Percentiles rank a stretch among this genome's conserved stretches.
These are phyloP conservation scores for Phytopythium vexans DNA, from an alignment of 352 stramenopile genomes.

Conservation along the genomic window DNA sequence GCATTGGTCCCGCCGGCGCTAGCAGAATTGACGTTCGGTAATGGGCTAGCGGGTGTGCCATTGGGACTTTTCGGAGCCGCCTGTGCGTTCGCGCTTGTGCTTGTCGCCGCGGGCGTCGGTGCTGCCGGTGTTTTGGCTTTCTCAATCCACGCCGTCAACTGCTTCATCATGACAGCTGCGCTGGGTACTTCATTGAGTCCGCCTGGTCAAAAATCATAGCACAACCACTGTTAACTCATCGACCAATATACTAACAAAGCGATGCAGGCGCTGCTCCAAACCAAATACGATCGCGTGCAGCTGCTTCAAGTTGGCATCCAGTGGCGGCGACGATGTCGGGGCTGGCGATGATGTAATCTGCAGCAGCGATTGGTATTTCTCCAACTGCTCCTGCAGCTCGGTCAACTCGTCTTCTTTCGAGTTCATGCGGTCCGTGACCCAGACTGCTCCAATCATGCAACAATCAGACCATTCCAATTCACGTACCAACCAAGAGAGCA, in stretches of 20 bases:
- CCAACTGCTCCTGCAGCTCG: slow-evolving; percentile 81
- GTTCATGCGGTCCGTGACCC: slow-evolving; percentile 87
- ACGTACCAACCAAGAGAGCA: neutral
- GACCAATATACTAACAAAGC: slow-evolving; percentile 9
- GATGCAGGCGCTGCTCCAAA: slow-evolving; percentile 1
- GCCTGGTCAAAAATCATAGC: slow-evolving; percentile 6
- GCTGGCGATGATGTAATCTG: slow-evolving; percentile 38
- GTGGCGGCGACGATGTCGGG: slow-evolving; percentile 18
- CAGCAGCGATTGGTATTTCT: slow-evolving; percentile 78
- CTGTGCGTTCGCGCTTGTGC: neutral
- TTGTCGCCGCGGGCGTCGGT: neutral
- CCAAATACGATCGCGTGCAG: slow-evolving; percentile 36
- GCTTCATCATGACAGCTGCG: slow-evolving; percentile 17
- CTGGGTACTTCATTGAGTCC: slow-evolving; percentile 7
- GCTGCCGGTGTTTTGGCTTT: slow-evolving; percentile 8
- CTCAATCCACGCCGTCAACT: slow-evolving; percentile 30
- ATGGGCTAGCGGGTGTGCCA: neutral
- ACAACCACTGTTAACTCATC: neutral
- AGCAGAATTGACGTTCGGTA: neutral
- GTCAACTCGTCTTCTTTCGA: slow-evolving; percentile 85
- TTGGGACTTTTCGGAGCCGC: neutral
- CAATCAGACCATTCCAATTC: slow-evolving; percentile 6
- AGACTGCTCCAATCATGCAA: slow-evolving; percentile 40
- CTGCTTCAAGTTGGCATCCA: slow-evolving; percentile 26
- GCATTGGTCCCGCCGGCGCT: neutral